These are phyloP conservation scores for Fonsecaea multimorphosa DNA, from an alignment of 2,329 filamentous ascomycete species.

Conservation along the genomic window DNA sequence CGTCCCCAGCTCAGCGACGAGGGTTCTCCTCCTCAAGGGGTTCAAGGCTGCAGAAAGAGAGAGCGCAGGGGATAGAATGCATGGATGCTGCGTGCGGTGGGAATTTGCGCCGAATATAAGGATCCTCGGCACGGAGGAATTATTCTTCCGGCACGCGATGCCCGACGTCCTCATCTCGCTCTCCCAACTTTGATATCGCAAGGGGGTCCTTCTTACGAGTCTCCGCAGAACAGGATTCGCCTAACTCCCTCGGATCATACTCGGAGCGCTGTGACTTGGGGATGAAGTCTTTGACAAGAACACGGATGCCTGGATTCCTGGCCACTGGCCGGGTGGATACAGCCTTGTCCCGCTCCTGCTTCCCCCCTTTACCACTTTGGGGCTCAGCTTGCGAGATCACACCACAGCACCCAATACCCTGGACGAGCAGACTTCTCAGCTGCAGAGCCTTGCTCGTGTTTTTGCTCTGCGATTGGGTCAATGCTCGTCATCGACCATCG, in stretches of 20 bases:
- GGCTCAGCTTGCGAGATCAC: slow-evolving; percentile 17
- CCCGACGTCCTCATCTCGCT: background rate
- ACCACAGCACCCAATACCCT: background rate
- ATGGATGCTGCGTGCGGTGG: background rate
- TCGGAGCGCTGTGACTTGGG: no score
- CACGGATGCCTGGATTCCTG: background rate
- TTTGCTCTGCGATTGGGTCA: background rate
- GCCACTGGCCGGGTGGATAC: background rate
- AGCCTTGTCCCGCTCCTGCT: slow-evolving; percentile 7
- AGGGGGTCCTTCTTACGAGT: background rate
- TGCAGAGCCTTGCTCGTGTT: background rate
- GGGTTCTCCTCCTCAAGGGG: background rate
- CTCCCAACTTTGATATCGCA: background rate
- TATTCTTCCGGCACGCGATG: background rate
- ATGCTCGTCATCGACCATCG: background rate
- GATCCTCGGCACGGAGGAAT: slow-evolving; percentile 11
- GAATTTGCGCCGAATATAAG: background rate
- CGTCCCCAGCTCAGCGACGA: background rate
- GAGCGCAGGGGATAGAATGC: background rate
- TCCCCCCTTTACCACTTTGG: slow-evolving; percentile 6
- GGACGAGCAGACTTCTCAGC: background rate
- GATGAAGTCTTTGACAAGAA: background rate
- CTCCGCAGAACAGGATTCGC: background rate
- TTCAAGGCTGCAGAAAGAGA: background rate
- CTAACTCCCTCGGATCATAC: no score